Evolutionary conservation across 257 asterid species (phyloP).

Genomic region (Scutellaria galericulata): DNA sequence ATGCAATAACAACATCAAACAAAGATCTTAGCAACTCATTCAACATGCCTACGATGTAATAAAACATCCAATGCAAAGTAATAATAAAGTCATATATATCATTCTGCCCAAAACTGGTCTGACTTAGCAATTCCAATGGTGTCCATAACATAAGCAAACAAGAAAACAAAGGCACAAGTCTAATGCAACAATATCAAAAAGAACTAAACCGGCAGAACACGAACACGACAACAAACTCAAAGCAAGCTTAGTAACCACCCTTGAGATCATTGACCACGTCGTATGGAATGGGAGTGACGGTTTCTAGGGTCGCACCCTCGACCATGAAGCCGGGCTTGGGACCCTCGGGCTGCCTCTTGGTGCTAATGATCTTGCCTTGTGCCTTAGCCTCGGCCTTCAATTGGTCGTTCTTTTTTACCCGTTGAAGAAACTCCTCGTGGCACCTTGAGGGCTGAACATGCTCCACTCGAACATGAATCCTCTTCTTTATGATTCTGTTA

Average conservation of each 20-base stretch:
- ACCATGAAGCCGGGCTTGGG: conserved; percentile 96
- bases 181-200: conserved; percentile 15
- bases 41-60: not conserved
- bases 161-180: conserved; percentile 21
- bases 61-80: not conserved
- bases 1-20: no score
- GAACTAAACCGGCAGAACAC: not conserved
- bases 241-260: conserved; percentile 68
- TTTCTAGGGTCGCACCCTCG: conserved; percentile 74
- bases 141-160: conserved; percentile 29
- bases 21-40: not conserved
- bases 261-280: conserved; percentile 94
- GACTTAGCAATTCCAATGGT: conserved; percentile 23
- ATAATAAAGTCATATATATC: conserved; percentile 4
- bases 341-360: conserved; percentile 82
- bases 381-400: conserved; percentile 77
- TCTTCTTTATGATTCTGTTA: conserved; percentile 69
- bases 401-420: conserved; percentile 65
- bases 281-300: conserved; percentile 90
- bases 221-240: conserved; percentile 4
- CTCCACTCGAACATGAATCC: conserved; percentile 84
- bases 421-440: conserved; percentile 60
- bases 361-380: conserved; percentile 71
- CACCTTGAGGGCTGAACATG: conserved; percentile 84
- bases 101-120: conserved; percentile 29